Percentiles rank a stretch among this genome's conserved stretches.
phyloP scores from a whole-genome alignment of 768 basidiomycete genomes.

The Lactarius pseudohatsudake region DNA sequence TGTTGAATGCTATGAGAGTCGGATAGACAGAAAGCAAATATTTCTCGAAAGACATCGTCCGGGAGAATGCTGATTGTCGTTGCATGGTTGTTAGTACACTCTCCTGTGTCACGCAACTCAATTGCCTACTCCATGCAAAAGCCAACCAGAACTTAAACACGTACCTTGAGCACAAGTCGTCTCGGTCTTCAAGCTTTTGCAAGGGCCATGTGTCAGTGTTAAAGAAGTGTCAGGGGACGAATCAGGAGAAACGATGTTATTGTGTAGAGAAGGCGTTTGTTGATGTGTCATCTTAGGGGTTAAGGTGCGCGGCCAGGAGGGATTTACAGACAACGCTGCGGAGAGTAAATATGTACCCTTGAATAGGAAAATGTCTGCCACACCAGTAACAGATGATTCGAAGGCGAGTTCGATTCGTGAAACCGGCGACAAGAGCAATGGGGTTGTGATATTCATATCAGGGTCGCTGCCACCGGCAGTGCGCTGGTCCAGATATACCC shows the following conservation, averaged over 20 bases:
- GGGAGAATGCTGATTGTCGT: neutral
- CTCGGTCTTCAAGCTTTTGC: neutral
- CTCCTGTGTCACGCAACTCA: neutral
- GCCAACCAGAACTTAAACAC: neutral
- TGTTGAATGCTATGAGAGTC: neutral
- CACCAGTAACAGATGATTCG: too few species aligned
- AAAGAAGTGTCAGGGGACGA: neutral
- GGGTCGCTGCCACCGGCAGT: too few species aligned
- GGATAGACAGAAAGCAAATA: neutral
- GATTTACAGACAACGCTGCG: too few species aligned
- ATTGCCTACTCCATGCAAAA: neutral
- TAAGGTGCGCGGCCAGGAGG: too few species aligned
- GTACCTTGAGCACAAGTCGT: neutral
- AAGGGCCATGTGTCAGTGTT: neutral
- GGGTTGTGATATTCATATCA: too few species aligned
- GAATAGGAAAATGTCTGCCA: too few species aligned
- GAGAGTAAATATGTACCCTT: too few species aligned
- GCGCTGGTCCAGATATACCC: too few species aligned
- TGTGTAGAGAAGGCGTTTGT: too few species aligned
- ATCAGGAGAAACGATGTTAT: constrained; percentile 20
- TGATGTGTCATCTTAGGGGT: too few species aligned
- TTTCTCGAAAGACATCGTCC: neutral
- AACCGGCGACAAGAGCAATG: too few species aligned
- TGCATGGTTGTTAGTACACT: neutral
- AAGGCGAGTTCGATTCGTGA: too few species aligned